Base-by-base conservation (phyloP, 1,284 basidiomycete species). In the Ustilago tritici region DNA sequence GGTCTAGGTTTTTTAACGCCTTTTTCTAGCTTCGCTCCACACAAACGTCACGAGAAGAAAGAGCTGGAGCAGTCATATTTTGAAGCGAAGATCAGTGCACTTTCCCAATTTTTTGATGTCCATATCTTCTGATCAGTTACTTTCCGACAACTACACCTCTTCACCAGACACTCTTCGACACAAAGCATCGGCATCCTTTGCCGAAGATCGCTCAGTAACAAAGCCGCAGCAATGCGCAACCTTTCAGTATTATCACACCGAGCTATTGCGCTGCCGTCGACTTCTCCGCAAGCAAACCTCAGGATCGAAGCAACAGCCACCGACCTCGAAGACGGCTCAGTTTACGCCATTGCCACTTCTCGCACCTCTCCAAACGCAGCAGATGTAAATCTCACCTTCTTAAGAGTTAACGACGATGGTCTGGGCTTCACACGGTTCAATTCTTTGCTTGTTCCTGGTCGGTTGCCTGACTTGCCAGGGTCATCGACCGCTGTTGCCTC, bases 341-440 rank as follows among this genome's bases (percentile, higher is more conserved):
- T 78, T 52, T 78, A 70, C 41, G 76, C 76, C n/a, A 59, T 71
- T 36, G 67, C 71, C n/a, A 70, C 64, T 10, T 73, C 67, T 4
- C 63, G 68, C 55, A 56, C 65, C 10, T 70, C 71, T 17, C 47
- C 76, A 8, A 47, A 49, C 4, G 61, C 71, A 35, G 38, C 60
- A 34, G 68, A 78, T 14, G 76, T 74, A 11, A 71, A 61, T 1
- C 23, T 78, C 28, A 62, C 34, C 31, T 78, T 70, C 35, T 68
- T 71, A 15, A 57, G 35, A 36, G 11, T 57, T 5, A 50, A 11
- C 31, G 15, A 52, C 2, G 56, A 58, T 14, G 61, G 34, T 0
- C 15, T 11, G 28, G 41, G 17, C 28, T 64, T 78, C 35, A 50
- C 56, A 11, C 23, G 23, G 8, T 69, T 74, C 40, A 67, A 56